Percentiles rank a stretch among this genome's conserved stretches.
These are phyloP conservation scores for Haberlea rhodopensis DNA, from an alignment of 257 asterid species.

Conservation along the genomic window DNA sequence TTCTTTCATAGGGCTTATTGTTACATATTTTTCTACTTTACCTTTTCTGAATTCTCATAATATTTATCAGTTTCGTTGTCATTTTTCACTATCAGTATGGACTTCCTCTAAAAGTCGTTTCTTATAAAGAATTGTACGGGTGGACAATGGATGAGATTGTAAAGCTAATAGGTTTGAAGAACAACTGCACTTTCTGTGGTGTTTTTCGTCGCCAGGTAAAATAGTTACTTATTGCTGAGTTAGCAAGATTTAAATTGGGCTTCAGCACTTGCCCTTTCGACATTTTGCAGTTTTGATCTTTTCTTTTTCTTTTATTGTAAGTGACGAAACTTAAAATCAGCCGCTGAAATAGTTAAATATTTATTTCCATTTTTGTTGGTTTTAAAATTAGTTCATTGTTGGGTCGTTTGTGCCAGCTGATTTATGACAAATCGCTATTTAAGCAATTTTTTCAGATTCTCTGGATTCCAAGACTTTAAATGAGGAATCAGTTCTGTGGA, in stretches of 20 bases:
- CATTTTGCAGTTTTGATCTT: background rate
- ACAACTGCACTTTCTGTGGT: slow-evolving; percentile 98
- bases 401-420: background rate
- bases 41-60: slow-evolving; percentile 2
- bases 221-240: background rate
- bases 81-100: slow-evolving; percentile 65
- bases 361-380: slow-evolving; percentile 1
- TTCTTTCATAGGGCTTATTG: background rate
- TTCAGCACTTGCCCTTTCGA: background rate
- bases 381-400: background rate
- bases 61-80: slow-evolving; percentile 19
- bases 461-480: slow-evolving; percentile 1
- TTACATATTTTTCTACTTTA: slow-evolving; percentile 12
- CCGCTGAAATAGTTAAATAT: background rate
- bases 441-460: slow-evolving; percentile 1
- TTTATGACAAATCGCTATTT: background rate
- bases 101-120: slow-evolving; percentile 88
- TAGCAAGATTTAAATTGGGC: background rate
- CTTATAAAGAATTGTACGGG: slow-evolving; percentile 88
- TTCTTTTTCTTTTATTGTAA: background rate
- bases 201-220: slow-evolving; percentile 98
- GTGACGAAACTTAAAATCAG: slow-evolving; percentile 18
- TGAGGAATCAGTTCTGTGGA: background rate
- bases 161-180: slow-evolving; percentile 90
- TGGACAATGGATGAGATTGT: slow-evolving; percentile 99